Conservation (phyloP, 305 asterid genomes). For the Caryopteris hybrid region DNA sequence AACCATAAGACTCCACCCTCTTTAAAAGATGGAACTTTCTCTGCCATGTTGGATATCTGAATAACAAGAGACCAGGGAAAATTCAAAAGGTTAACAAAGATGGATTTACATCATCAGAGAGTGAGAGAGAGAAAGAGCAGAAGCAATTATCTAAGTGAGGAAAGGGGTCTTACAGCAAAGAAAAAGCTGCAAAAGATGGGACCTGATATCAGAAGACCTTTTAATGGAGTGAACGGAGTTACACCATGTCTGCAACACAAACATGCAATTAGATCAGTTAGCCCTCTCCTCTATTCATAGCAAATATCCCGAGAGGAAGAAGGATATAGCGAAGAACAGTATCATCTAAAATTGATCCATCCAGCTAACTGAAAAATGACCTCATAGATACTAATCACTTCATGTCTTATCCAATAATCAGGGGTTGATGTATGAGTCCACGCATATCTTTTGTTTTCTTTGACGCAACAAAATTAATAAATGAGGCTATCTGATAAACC, state of each 20-base stretch:
- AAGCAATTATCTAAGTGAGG: conserved; percentile 12
- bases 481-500: background rate
- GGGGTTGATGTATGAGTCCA: background rate
- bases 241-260: conserved; percentile 73
- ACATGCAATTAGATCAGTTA: conserved; percentile 9
- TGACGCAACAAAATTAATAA: background rate
- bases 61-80: conserved; percentile 5
- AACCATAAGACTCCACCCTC: conserved; percentile 89
- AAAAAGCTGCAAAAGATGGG: conserved; percentile 82
- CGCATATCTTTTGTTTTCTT: background rate
- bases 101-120: background rate
- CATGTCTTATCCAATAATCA: background rate
- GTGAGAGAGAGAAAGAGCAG: background rate
- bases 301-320: background rate
- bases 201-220: conserved; percentile 75
- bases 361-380: background rate
- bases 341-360: background rate
- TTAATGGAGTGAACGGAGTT: conserved; percentile 76
- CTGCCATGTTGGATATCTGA: conserved; percentile 79
- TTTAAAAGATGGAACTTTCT: conserved; percentile 85
- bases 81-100: conserved; percentile 1
- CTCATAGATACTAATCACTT: background rate
- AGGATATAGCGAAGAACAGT: background rate
- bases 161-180: conserved; percentile 76
- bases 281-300: background rate